Conservation (phyloP, 2,329 filamentous ascomycete genomes). For the Aspergillus spinulosporus region DNA sequence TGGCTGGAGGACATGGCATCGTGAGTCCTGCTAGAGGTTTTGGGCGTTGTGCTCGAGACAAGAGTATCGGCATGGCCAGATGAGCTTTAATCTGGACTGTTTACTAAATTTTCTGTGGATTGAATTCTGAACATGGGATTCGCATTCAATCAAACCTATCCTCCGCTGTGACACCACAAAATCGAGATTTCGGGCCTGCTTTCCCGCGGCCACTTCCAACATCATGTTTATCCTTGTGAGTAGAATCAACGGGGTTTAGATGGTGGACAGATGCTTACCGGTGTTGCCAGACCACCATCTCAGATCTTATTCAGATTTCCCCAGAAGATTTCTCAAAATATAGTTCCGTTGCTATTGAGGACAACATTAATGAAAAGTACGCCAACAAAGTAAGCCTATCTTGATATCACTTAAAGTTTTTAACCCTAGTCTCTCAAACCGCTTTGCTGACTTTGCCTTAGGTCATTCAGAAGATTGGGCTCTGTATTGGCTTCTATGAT, state of each 20-base stretch:
- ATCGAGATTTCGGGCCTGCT: conserved; percentile 13
- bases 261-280: conserved; percentile 14
- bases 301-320: conserved; percentile 89
- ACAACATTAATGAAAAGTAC: conserved; percentile 97
- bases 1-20: conserved; percentile 18
- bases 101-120: conserved; percentile 2
- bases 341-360: conserved; percentile 82
- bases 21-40: conserved; percentile 7
- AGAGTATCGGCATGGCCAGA: neutral
- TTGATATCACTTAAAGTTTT: neutral
- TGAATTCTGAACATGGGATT: conserved; percentile 22
- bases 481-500: conserved; percentile 93
- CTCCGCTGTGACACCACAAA: conserved; percentile 14
- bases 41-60: conserved; percentile 3
- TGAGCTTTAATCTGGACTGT: conserved; percentile 1
- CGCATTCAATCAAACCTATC: conserved; percentile 4
- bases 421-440: neutral
- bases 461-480: conserved; percentile 89
- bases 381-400: conserved; percentile 70
- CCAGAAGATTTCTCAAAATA: conserved; percentile 83
- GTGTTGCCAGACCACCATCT: conserved; percentile 73
- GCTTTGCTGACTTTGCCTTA: conserved; percentile 10
- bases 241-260: conserved; percentile 13
- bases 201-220: conserved; percentile 6
- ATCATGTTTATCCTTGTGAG: conserved; percentile 55